These are phyloP conservation scores for Didymella segeticola DNA, from an alignment of 2,329 filamentous ascomycete genomes.

Conservation along the genomic window DNA sequence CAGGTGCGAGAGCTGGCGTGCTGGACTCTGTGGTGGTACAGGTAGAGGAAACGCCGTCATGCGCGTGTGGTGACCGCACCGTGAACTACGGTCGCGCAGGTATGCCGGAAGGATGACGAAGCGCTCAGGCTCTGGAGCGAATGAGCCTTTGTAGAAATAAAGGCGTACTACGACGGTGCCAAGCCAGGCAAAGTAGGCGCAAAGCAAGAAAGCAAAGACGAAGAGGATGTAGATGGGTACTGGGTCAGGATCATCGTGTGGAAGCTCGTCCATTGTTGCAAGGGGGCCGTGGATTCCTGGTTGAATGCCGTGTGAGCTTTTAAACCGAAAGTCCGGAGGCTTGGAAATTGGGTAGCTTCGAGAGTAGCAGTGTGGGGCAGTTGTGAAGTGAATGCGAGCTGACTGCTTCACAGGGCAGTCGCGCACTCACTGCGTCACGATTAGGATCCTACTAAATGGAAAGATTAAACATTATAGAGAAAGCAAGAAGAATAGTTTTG, in stretches of 20 bases:
- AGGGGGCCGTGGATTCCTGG: not conserved
- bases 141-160: slow-evolving; percentile 34
- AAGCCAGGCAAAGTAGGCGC: slow-evolving; percentile 29
- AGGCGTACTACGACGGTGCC: slow-evolving; percentile 29
- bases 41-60: not conserved
- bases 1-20: not conserved
- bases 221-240: slow-evolving; percentile 25
- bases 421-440: not conserved
- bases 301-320: not conserved
- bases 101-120: slow-evolving; percentile 29
- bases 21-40: not conserved
- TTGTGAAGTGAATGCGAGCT: slow-evolving; percentile 5
- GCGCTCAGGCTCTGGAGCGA: slow-evolving; percentile 25
- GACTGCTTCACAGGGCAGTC: not conserved
- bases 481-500: no score
- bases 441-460: no score
- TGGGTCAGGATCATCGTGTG: not conserved
- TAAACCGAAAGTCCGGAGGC: no score
- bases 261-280: not conserved
- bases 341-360: no score
- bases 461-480: no score
- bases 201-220: slow-evolving; percentile 22
- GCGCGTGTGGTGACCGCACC: not conserved
- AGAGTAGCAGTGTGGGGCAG: not conserved
- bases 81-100: slow-evolving; percentile 6